Conservation (phyloP, 1,284 basidiomycete genomes). For the Ganoderma sinense region DNA sequence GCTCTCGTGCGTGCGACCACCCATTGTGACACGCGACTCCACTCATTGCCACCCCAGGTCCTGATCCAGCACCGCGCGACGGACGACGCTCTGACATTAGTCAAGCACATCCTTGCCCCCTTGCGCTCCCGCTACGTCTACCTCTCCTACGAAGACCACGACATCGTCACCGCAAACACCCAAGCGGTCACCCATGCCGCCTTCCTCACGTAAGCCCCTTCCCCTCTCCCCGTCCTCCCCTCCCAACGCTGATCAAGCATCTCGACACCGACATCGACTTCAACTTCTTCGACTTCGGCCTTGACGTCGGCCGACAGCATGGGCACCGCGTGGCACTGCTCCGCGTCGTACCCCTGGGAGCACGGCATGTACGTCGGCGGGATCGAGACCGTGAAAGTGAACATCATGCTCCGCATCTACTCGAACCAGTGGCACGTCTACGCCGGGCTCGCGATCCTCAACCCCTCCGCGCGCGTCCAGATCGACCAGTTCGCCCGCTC, state of each 20-base stretch:
- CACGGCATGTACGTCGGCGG: constrained; percentile 95
- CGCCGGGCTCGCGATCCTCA: constrained; percentile 95
- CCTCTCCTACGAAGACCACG: constrained; percentile 95
- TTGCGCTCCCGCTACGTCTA: constrained; percentile 91
- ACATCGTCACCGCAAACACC: constrained; percentile 96
- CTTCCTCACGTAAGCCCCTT: constrained; percentile 81
- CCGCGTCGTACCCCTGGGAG: constrained; percentile 93
- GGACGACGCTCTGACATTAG: constrained; percentile 75
- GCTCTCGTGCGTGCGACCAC: constrained; percentile 75
- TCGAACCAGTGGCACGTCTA: constrained; percentile 99
- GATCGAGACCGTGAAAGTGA: constrained; percentile 98
- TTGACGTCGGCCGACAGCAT: constrained; percentile 64
- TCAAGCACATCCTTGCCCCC: constrained; percentile 87
- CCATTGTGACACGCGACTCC: neutral
- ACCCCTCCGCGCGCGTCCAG: constrained; percentile 90
- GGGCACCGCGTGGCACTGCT: constrained; percentile 94
- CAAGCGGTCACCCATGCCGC: constrained; percentile 99
- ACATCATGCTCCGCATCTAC: constrained; percentile 96
- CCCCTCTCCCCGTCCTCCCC: neutral
- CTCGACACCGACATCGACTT: neutral
- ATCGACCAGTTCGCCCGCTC: constrained; percentile 92
- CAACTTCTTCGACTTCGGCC: too few species aligned
- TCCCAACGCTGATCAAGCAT: neutral
- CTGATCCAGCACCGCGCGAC: constrained; percentile 90
- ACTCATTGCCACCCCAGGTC: constrained; percentile 58